phyloP scores from a whole-genome alignment of 331 rosid species.

The Malus hybrid region DNA sequence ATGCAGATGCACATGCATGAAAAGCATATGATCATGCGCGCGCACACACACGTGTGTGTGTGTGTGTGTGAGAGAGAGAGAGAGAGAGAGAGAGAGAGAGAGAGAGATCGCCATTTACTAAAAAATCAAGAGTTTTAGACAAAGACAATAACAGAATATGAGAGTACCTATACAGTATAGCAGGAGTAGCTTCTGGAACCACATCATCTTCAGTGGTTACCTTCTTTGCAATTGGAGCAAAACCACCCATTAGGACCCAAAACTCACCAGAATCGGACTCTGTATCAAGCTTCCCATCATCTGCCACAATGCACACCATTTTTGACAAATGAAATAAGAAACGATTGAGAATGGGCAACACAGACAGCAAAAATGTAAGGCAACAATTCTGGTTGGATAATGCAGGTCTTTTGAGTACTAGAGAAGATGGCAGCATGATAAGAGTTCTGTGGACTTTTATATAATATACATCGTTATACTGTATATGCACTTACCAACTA shows the following conservation, averaged over 20 bases:
- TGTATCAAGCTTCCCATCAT: conserved; percentile 95
- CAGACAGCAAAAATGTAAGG: neutral
- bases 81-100: neutral
- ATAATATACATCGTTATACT: neutral
- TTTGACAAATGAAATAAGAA: conserved; percentile 5
- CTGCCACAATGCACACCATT: conserved; percentile 34
- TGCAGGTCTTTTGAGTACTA: neutral
- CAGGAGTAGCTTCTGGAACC: conserved; percentile 73
- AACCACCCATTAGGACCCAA: conserved; percentile 98
- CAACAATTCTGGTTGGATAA: neutral
- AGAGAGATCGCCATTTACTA: neutral
- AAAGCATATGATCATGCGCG: neutral
- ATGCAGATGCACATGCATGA: neutral
- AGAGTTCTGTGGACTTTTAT: neutral
- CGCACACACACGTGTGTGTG: neutral
- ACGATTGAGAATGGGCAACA: conserved; percentile 12
- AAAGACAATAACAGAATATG: neutral
- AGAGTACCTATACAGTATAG: conserved; percentile 72
- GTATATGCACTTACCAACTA: conserved; percentile 65
- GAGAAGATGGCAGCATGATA: neutral
- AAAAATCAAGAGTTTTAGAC: neutral
- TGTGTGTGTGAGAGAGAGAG: neutral
- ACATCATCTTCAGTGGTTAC: conserved; percentile 72
- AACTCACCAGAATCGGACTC: conserved; percentile 98
- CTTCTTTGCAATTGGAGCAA: conserved; percentile 96